Evolutionary conservation across 805 yeast genomes (phyloP).

Genomic region (Sungouiella thailandica): DNA sequence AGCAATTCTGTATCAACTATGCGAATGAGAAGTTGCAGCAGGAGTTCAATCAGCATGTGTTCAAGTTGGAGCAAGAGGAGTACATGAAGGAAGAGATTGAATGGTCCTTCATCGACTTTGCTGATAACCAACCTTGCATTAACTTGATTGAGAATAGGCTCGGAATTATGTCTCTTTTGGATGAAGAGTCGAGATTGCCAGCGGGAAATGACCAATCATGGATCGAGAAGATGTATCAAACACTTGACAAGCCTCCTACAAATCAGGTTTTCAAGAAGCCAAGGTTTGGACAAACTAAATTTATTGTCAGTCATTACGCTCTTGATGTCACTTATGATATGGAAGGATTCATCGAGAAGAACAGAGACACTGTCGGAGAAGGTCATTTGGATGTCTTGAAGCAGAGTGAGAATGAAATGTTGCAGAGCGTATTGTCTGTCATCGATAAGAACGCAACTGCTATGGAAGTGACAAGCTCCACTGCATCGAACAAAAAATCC

Average conservation of each 20-base stretch:
- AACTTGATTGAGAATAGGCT: slow-evolving; percentile 82
- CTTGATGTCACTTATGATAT: slow-evolving; percentile 87
- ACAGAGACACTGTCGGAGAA: slow-evolving; percentile 95
- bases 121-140: slow-evolving; percentile 96
- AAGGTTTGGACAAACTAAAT: slow-evolving; percentile 87
- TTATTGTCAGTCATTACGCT: slow-evolving; percentile 90
- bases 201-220: slow-evolving; percentile 90
- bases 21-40: slow-evolving; percentile 97
- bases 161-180: slow-evolving; percentile 83
- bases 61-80: slow-evolving; percentile 95
- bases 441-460: slow-evolving; percentile 56
- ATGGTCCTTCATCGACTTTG: slow-evolving; percentile 94
- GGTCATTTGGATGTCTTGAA: slow-evolving; percentile 85
- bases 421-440: slow-evolving; percentile 59
- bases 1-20: slow-evolving; percentile 94
- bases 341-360: slow-evolving; percentile 94
- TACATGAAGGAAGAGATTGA: slow-evolving; percentile 87
- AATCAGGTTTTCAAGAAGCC: slow-evolving; percentile 83
- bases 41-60: slow-evolving; percentile 95
- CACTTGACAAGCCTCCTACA: slow-evolving; percentile 73
- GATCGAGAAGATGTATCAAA: slow-evolving; percentile 84
- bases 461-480: slow-evolving; percentile 34
- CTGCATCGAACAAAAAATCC: slow-evolving; percentile 31
- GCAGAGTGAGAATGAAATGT: slow-evolving; percentile 60
- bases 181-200: slow-evolving; percentile 93